These are phyloP conservation scores for Ogataea pilisensis DNA, from an alignment of 805 yeast genomes.

Conservation along the genomic window DNA sequence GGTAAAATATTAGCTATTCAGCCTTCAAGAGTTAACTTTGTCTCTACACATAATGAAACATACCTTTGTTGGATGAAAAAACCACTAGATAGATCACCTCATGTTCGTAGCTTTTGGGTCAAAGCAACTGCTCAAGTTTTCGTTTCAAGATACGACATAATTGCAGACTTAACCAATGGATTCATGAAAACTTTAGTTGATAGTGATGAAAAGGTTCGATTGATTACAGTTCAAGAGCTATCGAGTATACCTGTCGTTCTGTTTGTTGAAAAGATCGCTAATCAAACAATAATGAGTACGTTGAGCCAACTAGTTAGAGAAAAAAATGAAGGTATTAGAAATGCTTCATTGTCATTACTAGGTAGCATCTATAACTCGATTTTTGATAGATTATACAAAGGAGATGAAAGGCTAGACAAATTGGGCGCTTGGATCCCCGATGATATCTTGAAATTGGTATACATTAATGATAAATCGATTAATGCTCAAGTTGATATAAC, in stretches of 20 bases:
- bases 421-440: constrained; percentile 56
- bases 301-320: constrained; percentile 68
- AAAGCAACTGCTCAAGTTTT: constrained; percentile 50
- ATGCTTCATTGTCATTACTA: constrained; percentile 48
- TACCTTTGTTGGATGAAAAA: constrained; percentile 74
- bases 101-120: constrained; percentile 69
- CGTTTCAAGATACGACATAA: constrained; percentile 39
- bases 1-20: constrained; percentile 55
- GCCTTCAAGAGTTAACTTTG: constrained; percentile 53
- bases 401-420: constrained; percentile 27
- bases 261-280: constrained; percentile 46
- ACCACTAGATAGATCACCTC: constrained; percentile 60
- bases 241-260: constrained; percentile 41
- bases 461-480: constrained; percentile 66
- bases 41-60: constrained; percentile 50
- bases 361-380: constrained; percentile 54
- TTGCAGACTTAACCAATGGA: constrained; percentile 52
- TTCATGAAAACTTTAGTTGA: constrained; percentile 68
- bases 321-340: constrained; percentile 60
- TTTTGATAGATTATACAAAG: constrained; percentile 26
- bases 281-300: constrained; percentile 44
- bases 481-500: constrained; percentile 61
- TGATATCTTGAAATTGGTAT: constrained; percentile 58
- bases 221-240: constrained; percentile 52
- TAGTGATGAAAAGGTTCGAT: constrained; percentile 68